Conservation (phyloP, 2,329 filamentous ascomycete genomes). For the Colletotrichum brevisporum region DNA sequence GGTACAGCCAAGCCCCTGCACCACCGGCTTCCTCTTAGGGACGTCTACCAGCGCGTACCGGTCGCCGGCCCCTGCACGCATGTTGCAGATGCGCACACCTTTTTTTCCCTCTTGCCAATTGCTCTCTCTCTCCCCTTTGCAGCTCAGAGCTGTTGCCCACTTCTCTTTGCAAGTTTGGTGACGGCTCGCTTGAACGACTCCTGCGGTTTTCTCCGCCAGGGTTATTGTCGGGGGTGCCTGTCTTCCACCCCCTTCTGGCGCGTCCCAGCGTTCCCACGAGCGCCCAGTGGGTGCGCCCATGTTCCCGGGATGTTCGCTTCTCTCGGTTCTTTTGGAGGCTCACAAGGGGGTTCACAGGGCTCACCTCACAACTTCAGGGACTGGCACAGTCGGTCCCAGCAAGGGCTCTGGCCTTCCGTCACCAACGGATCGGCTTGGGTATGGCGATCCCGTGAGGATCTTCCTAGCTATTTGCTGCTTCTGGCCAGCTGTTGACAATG, state of each 20-base stretch:
- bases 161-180: neutral
- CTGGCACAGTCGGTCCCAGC: neutral
- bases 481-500: conserved; percentile 27
- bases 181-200: neutral
- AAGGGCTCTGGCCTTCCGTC: conserved; percentile 10
- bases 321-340: conserved; percentile 2
- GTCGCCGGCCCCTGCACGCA: conserved; percentile 11
- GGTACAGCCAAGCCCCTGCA: conserved; percentile 14
- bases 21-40: conserved; percentile 33
- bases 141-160: neutral
- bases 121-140: neutral
- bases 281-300: conserved; percentile 8
- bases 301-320: conserved; percentile 18
- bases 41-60: conserved; percentile 15
- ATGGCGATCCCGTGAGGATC: conserved; percentile 38
- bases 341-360: neutral
- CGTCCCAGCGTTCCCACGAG: neutral
- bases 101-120: neutral
- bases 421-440: conserved; percentile 32
- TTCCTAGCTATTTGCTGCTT: conserved; percentile 30
- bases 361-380: neutral
- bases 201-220: neutral
- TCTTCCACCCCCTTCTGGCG: neutral
- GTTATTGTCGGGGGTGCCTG: neutral
- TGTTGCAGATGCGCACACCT: conserved; percentile 24